A percentile compares a stretch with the other conserved stretches of the same genome.
These are phyloP conservation scores for Saccharomyces kudriavzevii DNA, from an alignment of 805 yeast genomes.

Conservation along the genomic window DNA sequence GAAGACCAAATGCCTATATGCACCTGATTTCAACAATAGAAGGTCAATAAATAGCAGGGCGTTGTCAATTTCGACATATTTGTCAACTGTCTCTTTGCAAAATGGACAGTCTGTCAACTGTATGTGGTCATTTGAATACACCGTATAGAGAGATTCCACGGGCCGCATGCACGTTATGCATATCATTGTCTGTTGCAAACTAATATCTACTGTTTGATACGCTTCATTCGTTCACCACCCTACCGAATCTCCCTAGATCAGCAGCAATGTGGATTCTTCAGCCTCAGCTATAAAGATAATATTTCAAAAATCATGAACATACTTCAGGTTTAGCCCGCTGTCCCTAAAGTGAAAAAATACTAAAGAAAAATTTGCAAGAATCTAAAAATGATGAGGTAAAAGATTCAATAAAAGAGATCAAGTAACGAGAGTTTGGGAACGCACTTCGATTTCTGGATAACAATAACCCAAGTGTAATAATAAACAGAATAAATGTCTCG, in stretches of 20 bases:
- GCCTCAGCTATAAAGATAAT: background rate
- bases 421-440: background rate
- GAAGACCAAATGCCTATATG: conserved; percentile 77
- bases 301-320: background rate
- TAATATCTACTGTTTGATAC: background rate
- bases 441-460: background rate
- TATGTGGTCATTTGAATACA: conserved; percentile 70
- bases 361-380: background rate
- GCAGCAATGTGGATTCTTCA: background rate
- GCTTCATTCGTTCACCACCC: background rate
- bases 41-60: conserved; percentile 80
- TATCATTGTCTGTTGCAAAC: conserved; percentile 44
- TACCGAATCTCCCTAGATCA: background rate
- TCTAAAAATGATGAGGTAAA: background rate
- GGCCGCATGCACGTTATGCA: conserved; percentile 81
- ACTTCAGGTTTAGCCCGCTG: background rate
- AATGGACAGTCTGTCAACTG: conserved; percentile 65
- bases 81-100: conserved; percentile 75
- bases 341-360: background rate
- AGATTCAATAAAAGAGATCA: background rate
- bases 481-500: conserved; percentile 56
- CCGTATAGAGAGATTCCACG: conserved; percentile 56
- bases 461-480: background rate
- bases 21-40: conserved; percentile 76
- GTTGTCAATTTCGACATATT: conserved; percentile 83